Evolutionary conservation across 2,329 filamentous ascomycete genomes (phyloP).

Genomic region (Thielaviopsis populi): DNA sequence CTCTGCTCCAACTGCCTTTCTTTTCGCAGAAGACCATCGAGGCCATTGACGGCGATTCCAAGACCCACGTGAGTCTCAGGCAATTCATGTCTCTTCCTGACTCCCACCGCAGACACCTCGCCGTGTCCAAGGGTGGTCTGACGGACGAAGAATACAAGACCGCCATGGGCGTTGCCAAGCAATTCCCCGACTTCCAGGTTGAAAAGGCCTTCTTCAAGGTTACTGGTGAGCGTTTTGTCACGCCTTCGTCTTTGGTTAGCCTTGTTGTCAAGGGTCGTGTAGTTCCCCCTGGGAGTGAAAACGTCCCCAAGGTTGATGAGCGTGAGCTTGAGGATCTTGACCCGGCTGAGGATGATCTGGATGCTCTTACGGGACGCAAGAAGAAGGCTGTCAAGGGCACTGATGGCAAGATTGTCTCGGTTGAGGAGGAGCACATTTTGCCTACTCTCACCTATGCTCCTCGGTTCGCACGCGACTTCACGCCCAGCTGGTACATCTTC

Average conservation of each 20-base stretch:
- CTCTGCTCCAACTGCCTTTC: conserved; percentile 80
- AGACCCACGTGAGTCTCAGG: conserved; percentile 63
- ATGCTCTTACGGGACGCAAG: conserved; percentile 66
- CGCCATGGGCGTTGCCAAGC: conserved; percentile 60
- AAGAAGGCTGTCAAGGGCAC: conserved; percentile 50
- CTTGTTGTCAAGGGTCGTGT: conserved; percentile 92
- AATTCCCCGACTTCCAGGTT: conserved; percentile 70
- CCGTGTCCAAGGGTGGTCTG: conserved; percentile 55
- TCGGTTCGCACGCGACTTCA: conserved; percentile 76
- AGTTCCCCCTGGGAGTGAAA: conserved; percentile 66
- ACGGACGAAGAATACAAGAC: conserved; percentile 61
- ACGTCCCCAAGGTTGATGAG: conserved; percentile 60
- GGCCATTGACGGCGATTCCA: conserved; percentile 59
- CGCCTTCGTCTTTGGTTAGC: conserved; percentile 80
- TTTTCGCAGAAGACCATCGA: conserved; percentile 54
- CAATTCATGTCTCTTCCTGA: conserved; percentile 79
- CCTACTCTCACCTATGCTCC: conserved; percentile 83
- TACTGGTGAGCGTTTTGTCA: conserved; percentile 81
- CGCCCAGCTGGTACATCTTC: conserved; percentile 88
- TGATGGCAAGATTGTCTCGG: conserved; percentile 39
- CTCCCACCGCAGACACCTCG: conserved; percentile 52
- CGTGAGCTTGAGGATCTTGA: conserved; percentile 81
- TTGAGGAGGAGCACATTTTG: conserved; percentile 50
- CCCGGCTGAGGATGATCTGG: conserved; percentile 80
- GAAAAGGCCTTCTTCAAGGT: conserved; percentile 98